Evolutionary conservation across 257 asterid genomes (phyloP), one percentile per base, ranked within the genome.

Genomic region (Petrea volubilis): DNA sequence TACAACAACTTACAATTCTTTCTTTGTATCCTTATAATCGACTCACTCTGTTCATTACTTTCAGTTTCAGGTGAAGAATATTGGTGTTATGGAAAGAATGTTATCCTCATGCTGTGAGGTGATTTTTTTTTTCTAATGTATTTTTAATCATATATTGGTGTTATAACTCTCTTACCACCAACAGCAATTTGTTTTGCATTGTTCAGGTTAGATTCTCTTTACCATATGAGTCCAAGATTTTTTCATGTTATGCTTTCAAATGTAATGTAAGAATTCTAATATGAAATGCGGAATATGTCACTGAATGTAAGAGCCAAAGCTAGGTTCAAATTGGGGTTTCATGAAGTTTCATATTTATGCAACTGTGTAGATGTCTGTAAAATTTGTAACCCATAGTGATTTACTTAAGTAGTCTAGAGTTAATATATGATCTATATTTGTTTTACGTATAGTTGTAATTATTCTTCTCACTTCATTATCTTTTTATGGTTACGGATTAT

Each of bases 101-200:
- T 55, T 92, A 41, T 43, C 90, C 34, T 68, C 94, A 70, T 94
- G 99, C 74, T 91, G 97, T 65, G 95, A 88, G 97, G 99, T 94
- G 43, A 72, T 52, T 74, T 70, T 18, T 64, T 76, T 70, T 40
- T 69, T 57, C 55, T 77, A 60, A 27, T 69, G 46, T 50, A 59
- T 66, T 56, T 41, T 23, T 67, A 59, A 56, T 74, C 55, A 34
- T 43, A 21, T 40, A 28, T 38, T 24, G 11, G 13, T 53, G 18
- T 71, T 46, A 33, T 68, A 25, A 8, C 33, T 57, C 43, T 61
- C 15, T 55, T 75, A 28, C 44, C 24, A 23, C 23, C 52, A 34
- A 52, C 50, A 28, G 46, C 52, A 28, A 66, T 74, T 33, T 47
- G 10, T 36, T 58, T 21, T 67, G 61, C 23, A 13, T 52, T 59